A percentile compares a stretch with the other conserved stretches of the same genome.
phyloP scores from a whole-genome alignment of 176 grass and related monocot species.

The Aegilops sharonensis region DNA sequence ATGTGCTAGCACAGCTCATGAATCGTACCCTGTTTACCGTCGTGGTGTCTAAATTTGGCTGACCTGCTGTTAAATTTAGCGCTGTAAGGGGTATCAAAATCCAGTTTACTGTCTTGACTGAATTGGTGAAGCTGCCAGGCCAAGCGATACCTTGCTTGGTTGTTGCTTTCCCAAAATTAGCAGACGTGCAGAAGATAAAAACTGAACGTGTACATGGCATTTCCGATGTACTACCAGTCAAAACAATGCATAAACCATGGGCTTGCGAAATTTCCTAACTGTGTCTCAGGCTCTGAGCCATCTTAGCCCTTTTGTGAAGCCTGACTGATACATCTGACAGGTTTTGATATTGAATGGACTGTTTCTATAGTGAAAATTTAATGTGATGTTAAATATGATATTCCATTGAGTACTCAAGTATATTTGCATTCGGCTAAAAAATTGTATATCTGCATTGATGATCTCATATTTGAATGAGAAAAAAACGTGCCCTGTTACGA shows the following conservation, averaged over 20 bases:
- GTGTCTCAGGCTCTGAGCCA: neutral
- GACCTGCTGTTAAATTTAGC: neutral
- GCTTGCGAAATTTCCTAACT: neutral
- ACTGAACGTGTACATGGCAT: neutral
- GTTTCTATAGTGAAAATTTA: neutral
- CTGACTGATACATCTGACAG: neutral
- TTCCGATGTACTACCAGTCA: neutral
- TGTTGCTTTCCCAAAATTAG: neutral
- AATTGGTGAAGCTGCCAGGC: neutral
- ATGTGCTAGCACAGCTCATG: neutral
- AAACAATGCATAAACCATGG: neutral
- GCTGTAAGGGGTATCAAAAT: neutral
- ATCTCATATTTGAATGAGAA: neutral
- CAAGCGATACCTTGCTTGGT: neutral
- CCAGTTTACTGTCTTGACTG: neutral
- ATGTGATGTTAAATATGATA: neutral
- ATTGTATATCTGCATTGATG: neutral
- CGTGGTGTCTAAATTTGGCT: neutral
- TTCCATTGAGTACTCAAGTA: neutral
- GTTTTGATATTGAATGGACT: neutral
- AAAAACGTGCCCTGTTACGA: neutral
- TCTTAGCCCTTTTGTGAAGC: neutral
- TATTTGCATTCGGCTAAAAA: neutral
- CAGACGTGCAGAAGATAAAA: neutral
- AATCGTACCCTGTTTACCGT: neutral